Base-by-base conservation (phyloP, 495 filamentous ascomycete genomes). In the Halenospora varia region DNA sequence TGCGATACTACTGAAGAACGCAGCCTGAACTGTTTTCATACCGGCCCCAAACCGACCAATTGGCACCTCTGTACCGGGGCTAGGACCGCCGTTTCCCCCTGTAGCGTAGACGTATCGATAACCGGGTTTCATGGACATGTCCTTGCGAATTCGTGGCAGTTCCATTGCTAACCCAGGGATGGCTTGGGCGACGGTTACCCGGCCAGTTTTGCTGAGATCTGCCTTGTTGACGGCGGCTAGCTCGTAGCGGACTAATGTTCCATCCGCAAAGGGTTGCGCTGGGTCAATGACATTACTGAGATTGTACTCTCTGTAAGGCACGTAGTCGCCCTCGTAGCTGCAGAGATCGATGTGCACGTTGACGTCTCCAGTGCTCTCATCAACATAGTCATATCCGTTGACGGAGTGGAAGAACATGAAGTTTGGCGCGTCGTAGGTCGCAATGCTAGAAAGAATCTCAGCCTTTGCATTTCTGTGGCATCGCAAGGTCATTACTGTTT, bases 401-500 rank as follows among this genome's bases (percentile, higher is more conserved):
- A 45, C 51, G 39, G 39, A 44, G 23, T 54, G 51, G 51, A 54
- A 54, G 51, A 54, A 54, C 35, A 54, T 44, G 51, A 54, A 54
- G 24, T 54, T 54, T 2, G 29, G 29, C 11, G 51, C 3, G 10
- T 42, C 19, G 39, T 54, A 54, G 18, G 51, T 54, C 10, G 51
- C 39, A 20, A 54, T 45, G 20, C 51, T 54, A 42, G 22, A 3
- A 23, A 26, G 18, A 44, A 45, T 22, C 15, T 54, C 8, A 54
- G 39, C n/a, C n/a, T n/a, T 9, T 22, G 24, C 39, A 42, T 9
- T 26, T 52, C 22, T n/a, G 39, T 54, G 22, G 44, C 39, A 4
- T 3, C 3, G 8, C 3, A 45, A 23, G 22, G 22, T 23, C 24
- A 23, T 29, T 54, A n/a, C n/a, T n/a, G n/a, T n/a, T n/a, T n/a